Base-by-base conservation (phyloP, 345 rosid genomes). In the Sisymbrium irio region DNA sequence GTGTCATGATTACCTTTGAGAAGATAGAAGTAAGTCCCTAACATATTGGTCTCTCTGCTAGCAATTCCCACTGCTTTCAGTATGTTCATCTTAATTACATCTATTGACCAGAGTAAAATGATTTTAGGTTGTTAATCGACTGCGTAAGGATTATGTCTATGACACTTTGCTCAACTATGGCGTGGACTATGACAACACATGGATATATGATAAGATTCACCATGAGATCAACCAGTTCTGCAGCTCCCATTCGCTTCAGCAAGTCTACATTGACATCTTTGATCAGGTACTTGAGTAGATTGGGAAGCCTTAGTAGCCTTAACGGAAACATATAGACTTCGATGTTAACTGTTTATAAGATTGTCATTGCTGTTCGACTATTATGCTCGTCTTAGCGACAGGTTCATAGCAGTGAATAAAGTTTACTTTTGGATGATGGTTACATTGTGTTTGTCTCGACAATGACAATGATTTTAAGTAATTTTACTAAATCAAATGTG, bases 201-300 rank as follows among this genome's bases (percentile, higher is more conserved):
- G 97, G 98, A 91, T 94, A 67, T 94, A 94, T 60, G 96, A 94
- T 86, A 94, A 91, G 87, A 94, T 91, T 75, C 98, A 94, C 70
- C 98, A 94, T 73, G 96, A 94, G 85, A 94, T 94, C 85, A 94
- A 94, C 82, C 98, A 94, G 83, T 91, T 91, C 81, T 91, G 97
- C 80, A 91, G 97, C 84, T 89, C 95, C 12, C 96, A 91, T 74
- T 46, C 86, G 28, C 97, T 94, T 72, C 97, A 94, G 78, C 96
- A 94, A 85, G 98, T 94, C 50, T 94, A 91, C 71, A 94, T 94
- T 63, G 97, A 91, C 82, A 90, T 91, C 78, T 94, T 94, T 73
- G 95, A 94, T 80, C 96, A 94, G 94, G 97, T 89, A 68, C 54
- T 78, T 35, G 46, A 67, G 22, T 10, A 49, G 20, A 55, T 46